Evolutionary conservation across 805 yeast species (phyloP).

Genomic region (Candida stauntonica): DNA sequence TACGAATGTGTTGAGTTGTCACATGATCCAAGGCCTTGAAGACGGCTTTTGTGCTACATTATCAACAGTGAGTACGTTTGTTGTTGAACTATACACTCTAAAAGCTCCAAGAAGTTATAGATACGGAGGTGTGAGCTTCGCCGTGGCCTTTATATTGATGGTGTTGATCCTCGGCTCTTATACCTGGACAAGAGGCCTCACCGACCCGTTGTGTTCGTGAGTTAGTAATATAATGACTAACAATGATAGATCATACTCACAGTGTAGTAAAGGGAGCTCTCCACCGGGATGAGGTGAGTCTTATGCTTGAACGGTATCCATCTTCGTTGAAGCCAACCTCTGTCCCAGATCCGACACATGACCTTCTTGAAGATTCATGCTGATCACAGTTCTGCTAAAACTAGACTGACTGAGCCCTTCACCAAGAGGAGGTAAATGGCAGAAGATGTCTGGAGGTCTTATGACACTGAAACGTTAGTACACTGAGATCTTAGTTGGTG

Average conservation of each 20-base stretch:
- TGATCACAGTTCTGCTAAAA: conserved; percentile 21
- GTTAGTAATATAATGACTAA: background rate
- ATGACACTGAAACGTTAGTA: background rate
- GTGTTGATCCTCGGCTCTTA: conserved; percentile 68
- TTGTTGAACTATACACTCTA: conserved; percentile 53
- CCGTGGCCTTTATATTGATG: conserved; percentile 42
- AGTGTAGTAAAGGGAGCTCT: conserved; percentile 5
- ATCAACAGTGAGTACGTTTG: conserved; percentile 75
- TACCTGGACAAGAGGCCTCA: conserved; percentile 58
- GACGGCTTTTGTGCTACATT: conserved; percentile 70
- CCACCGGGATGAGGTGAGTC: conserved; percentile 14
- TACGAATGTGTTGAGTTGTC: conserved; percentile 39
- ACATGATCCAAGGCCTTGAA: conserved; percentile 47
- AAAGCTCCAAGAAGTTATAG: conserved; percentile 35
- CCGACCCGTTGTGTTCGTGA: conserved; percentile 20
- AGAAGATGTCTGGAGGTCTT: no score
- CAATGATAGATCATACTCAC: background rate
- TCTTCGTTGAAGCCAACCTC: background rate
- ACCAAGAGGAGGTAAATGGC: no score
- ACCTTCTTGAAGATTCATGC: conserved; percentile 12
- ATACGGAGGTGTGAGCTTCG: conserved; percentile 49
- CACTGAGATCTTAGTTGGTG: background rate
- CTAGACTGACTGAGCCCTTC: conserved; percentile 22
- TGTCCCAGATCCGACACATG: conserved; percentile 23
- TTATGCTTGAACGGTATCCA: background rate